Percentiles rank a stretch among this genome's conserved stretches.
Evolutionary conservation across 495 filamentous ascomycete species (phyloP).

Genomic region (Lasiosphaeria ovina): DNA sequence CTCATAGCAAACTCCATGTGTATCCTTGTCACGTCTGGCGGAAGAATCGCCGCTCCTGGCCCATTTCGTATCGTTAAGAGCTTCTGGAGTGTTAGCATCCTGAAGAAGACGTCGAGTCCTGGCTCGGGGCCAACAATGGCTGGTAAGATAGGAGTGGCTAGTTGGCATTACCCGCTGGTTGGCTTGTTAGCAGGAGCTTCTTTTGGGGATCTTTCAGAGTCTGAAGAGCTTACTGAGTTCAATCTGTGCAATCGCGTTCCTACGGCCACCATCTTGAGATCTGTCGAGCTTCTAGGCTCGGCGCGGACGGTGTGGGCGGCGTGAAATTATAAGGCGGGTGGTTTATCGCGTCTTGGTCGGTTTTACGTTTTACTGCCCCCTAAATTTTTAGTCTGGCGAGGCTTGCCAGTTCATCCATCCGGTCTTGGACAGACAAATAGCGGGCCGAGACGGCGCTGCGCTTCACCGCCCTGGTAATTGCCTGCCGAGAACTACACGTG

Average conservation of each 20-base stretch:
- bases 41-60: slow-evolving; percentile 77
- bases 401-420: background rate
- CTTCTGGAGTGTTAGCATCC: slow-evolving; percentile 40
- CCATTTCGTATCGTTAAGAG: slow-evolving; percentile 71
- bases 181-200: background rate
- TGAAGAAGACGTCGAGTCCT: background rate
- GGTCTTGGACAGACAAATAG: background rate
- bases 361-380: slow-evolving; percentile 1
- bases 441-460: background rate
- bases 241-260: slow-evolving; percentile 76
- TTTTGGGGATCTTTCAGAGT: background rate
- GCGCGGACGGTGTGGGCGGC: background rate
- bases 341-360: background rate
- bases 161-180: slow-evolving; percentile 13
- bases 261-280: slow-evolving; percentile 71
- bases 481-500: slow-evolving; percentile 24
- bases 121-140: background rate
- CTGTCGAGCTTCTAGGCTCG: slow-evolving; percentile 15
- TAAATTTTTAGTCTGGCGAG: slow-evolving; percentile 16
- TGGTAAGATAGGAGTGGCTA: background rate
- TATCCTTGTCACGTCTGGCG: slow-evolving; percentile 75
- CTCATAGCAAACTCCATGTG: slow-evolving; percentile 75
- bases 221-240: slow-evolving; percentile 54
- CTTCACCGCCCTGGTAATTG: slow-evolving; percentile 21
- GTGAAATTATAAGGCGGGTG: background rate